Evolutionary conservation across 106 monocot species (phyloP), one percentile per base, ranked within the genome.

Genomic region (Acanthochlamys bracteata): DNA sequence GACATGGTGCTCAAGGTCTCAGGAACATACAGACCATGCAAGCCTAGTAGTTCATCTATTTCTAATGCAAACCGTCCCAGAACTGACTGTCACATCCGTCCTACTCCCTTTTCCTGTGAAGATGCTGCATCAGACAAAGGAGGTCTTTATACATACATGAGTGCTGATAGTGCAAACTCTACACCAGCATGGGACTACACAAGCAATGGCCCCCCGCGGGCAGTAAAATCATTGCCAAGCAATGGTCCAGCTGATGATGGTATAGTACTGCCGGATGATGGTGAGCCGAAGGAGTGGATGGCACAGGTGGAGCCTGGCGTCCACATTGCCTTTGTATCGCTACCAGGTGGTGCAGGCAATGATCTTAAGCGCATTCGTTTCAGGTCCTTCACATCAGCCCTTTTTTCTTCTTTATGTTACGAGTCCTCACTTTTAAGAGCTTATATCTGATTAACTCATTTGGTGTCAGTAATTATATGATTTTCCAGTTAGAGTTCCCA

Each of bases 281-380:
- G 75, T 10, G 84, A 76, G 58, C 75, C 79, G 2, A 84, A 80
- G 79, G 94, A 95, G 71, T 94, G 94, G 94, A 79, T 81, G 17
- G 94, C 94, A 4, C 94, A 90, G 72, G 89, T 94, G 20, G 94
- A 94, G 61, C 94, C 94, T 0, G 94, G 94, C 3, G 94, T 94
- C 13, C 94, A 94, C 63, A 78, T 94, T 39, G 86, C 94, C 42
- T 94, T 94, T 40, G 70, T 94, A 11, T 83, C 86, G 11, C 72
- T 90, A 13, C 82, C 86, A 7, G 83, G 68, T 12, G 89, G 94
- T 20, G 80, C 74, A 16, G 86, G 94, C 66, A 94, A 94, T 53
- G 94, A 90, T 33, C 86, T 94, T 61, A 94, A 94, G 54, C 86
- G 94, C 46, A 94, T 94, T 47, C 76, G 94, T 0, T 94, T 94